A percentile compares a stretch with the other conserved stretches of the same genome.
Evolutionary conservation across 345 rosid genomes (phyloP).

Genomic region (Citrus cavaleriei): DNA sequence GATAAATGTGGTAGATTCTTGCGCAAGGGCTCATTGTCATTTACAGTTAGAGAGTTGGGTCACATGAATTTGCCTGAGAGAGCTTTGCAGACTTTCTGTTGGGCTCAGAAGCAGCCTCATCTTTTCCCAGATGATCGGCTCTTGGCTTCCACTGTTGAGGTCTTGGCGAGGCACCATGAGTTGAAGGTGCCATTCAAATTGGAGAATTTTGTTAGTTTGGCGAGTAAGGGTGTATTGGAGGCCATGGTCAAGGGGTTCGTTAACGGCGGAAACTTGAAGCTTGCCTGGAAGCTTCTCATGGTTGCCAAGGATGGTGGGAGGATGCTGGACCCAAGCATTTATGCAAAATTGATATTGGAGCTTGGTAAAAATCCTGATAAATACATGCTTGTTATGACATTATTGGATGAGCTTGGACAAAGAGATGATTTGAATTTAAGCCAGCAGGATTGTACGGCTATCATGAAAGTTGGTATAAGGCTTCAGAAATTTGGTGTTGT

Average conservation of each 20-base stretch:
- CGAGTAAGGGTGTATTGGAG: slow-evolving; percentile 67
- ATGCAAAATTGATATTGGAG: slow-evolving; percentile 71
- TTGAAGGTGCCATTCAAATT: slow-evolving; percentile 54
- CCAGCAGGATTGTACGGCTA: slow-evolving; percentile 73
- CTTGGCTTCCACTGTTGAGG: slow-evolving; percentile 67
- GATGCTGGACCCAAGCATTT: slow-evolving; percentile 54
- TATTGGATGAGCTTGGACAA: slow-evolving; percentile 63
- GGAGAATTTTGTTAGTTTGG: slow-evolving; percentile 44
- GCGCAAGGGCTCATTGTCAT: slow-evolving; percentile 69
- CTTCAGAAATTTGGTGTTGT: slow-evolving; percentile 51
- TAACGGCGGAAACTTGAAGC: slow-evolving; percentile 56
- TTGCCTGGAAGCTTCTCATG: slow-evolving; percentile 67
- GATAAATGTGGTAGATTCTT: slow-evolving; percentile 50
- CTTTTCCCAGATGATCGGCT: slow-evolving; percentile 67
- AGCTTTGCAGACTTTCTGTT: slow-evolving; percentile 79
- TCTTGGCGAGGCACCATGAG: slow-evolving; percentile 57
- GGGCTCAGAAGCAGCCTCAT: slow-evolving; percentile 70
- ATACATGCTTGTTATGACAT: slow-evolving; percentile 34
- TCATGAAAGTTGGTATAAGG: slow-evolving; percentile 79
- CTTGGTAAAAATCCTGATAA: slow-evolving; percentile 77
- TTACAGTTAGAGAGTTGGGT: slow-evolving; percentile 77
- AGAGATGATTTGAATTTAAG: slow-evolving; percentile 62
- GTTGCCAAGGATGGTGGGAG: slow-evolving; percentile 51
- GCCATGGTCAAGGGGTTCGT: slow-evolving; percentile 78
- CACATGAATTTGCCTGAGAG: slow-evolving; percentile 72